Conservation (phyloP, 2,329 filamentous ascomycete species). For the Trichoderma koningii region DNA sequence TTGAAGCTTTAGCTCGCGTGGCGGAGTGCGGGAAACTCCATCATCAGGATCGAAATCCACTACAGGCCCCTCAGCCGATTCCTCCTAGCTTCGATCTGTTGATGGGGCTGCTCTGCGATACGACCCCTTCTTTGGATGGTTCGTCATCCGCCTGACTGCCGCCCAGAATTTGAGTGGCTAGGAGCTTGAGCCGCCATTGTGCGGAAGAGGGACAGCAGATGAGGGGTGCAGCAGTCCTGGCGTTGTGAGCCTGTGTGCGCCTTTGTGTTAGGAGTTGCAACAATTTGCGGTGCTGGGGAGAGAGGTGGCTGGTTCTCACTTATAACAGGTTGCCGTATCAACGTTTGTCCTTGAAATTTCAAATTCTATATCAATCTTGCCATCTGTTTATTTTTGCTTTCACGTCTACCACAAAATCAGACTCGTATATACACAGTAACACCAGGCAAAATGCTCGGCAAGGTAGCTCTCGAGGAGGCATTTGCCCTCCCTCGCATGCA, state of each 20-base stretch:
- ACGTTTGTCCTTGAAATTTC: background rate
- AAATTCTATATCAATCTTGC: background rate
- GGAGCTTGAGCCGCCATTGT: conserved; percentile 2
- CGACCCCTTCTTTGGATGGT: background rate
- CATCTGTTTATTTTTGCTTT: background rate
- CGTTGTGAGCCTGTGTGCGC: background rate
- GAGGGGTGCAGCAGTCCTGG: background rate
- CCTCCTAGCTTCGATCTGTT: conserved; percentile 8
- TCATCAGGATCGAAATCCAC: conserved; percentile 4
- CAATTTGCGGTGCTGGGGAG: background rate
- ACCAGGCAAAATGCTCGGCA: conserved; percentile 55
- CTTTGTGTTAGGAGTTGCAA: background rate
- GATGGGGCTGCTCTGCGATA: background rate
- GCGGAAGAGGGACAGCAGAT: conserved; percentile 21
- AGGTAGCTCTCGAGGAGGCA: conserved; percentile 64
- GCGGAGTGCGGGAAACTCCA: background rate
- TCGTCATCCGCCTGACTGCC: conserved; percentile 3
- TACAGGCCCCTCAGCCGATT: too few relatives aligned
- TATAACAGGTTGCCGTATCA: background rate
- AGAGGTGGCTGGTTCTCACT: background rate
- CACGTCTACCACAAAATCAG: background rate
- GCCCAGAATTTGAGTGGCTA: background rate
- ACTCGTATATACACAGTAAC: background rate
- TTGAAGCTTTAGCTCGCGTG: background rate
- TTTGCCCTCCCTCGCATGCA: conserved; percentile 61